A percentile compares a stretch with the other conserved stretches of the same genome.
Conservation (phyloP, 139 green algal species). For the Chlorella sp. region DNA sequence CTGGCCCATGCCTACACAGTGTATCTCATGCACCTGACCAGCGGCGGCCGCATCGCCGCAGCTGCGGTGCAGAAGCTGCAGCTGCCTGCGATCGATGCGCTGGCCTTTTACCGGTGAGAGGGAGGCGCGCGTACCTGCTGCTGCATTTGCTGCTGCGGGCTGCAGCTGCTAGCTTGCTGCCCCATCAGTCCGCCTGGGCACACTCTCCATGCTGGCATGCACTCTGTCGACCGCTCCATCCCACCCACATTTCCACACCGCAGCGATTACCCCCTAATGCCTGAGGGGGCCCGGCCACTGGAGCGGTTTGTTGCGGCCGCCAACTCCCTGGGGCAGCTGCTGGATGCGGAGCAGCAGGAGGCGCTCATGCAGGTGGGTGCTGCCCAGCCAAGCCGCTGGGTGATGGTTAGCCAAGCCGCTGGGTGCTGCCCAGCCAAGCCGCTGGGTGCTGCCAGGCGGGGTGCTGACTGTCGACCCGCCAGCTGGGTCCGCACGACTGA, state of each 20-base stretch:
- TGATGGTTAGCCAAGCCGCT: too few relatives aligned
- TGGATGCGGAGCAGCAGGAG: conserved; percentile 10
- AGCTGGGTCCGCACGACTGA: too few relatives aligned
- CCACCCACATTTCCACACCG: neutral
- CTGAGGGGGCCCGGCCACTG: neutral
- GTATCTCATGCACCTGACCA: conserved; percentile 44
- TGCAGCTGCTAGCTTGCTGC: too few relatives aligned
- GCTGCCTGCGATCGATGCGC: conserved; percentile 13
- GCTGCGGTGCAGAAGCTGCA: conserved; percentile 34
- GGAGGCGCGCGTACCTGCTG: neutral
- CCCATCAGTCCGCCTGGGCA: too few relatives aligned
- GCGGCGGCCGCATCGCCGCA: conserved; percentile 41
- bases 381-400: too few relatives aligned
- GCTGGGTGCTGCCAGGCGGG: too few relatives aligned
- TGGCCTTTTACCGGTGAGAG: conserved; percentile 33
- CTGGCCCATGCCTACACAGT: conserved; percentile 41
- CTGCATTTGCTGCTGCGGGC: too few relatives aligned
- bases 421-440: too few relatives aligned
- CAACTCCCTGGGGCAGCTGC: conserved; percentile 10
- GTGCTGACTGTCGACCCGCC: too few relatives aligned
- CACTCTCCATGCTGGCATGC: neutral
- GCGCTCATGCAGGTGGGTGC: conserved; percentile 5
- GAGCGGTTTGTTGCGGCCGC: neutral
- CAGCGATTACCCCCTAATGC: conserved; percentile 8
- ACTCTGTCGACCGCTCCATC: neutral